Evolutionary conservation across 2,329 filamentous ascomycete species (phyloP).

Genomic region (Botrytis tulipae): DNA sequence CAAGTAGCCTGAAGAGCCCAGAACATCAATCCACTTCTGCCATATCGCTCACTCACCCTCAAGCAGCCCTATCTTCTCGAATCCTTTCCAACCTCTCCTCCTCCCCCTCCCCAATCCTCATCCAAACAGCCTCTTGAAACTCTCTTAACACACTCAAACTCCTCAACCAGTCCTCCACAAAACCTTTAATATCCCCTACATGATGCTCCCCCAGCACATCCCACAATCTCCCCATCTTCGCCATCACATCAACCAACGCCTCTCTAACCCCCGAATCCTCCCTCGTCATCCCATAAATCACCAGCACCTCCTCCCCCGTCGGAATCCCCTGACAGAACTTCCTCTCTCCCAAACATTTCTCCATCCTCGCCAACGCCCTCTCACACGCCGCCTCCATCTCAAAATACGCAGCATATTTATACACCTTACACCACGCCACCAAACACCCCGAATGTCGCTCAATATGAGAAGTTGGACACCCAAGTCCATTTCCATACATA

Average conservation of each 20-base stretch:
- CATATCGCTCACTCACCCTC: neutral
- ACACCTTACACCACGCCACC: neutral
- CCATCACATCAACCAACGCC: neutral
- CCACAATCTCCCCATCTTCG: neutral
- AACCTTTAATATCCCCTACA: neutral
- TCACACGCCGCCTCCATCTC: neutral
- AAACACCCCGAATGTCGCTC: neutral
- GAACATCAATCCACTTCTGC: too few species aligned
- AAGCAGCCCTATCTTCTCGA: neutral
- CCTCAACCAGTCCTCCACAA: neutral
- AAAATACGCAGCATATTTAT: neutral
- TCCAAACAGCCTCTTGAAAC: neutral
- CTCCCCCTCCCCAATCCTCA: too few species aligned
- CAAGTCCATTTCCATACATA: neutral
- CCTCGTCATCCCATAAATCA: neutral
- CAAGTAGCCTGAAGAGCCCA: too few species aligned
- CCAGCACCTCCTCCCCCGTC: neutral
- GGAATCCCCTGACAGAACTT: neutral
- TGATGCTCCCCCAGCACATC: neutral
- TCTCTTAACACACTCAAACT: neutral
- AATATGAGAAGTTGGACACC: neutral
- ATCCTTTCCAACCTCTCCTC: neutral
- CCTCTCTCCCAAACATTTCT: neutral
- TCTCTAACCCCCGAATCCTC: neutral
- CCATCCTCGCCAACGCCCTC: neutral